Percentiles rank a stretch among this genome's conserved stretches.
Evolutionary conservation across 495 filamentous ascomycete species (phyloP).

Genomic region (Hypoxylon fuscum): DNA sequence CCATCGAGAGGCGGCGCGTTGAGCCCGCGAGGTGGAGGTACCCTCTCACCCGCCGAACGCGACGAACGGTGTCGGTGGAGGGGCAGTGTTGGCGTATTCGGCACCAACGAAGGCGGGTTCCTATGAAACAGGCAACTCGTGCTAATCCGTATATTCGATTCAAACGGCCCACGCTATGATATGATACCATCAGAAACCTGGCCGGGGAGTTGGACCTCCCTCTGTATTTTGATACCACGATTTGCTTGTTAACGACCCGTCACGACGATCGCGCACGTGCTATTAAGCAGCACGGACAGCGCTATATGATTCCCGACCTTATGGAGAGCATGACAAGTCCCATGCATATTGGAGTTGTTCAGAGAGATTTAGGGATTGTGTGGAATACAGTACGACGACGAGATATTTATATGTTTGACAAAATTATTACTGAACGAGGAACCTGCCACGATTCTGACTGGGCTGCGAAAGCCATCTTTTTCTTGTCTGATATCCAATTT

Average conservation of each 20-base stretch:
- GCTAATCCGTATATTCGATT: slow-evolving; percentile 37
- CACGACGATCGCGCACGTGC: slow-evolving; percentile 34
- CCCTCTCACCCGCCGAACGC: slow-evolving; percentile 36
- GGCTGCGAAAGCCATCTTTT: slow-evolving; percentile 25
- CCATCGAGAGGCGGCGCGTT: slow-evolving; percentile 38
- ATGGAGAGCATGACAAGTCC: slow-evolving; percentile 38
- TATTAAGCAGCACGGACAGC: slow-evolving; percentile 19
- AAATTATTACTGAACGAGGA: slow-evolving; percentile 27
- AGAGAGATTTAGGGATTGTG: slow-evolving; percentile 30
- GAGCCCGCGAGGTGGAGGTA: slow-evolving; percentile 30
- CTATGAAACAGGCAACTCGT: slow-evolving; percentile 32
- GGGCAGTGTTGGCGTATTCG: slow-evolving; percentile 45
- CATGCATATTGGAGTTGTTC: slow-evolving; percentile 37
- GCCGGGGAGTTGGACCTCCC: slow-evolving; percentile 12
- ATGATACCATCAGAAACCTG: too few relatives aligned
- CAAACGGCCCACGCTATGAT: slow-evolving; percentile 20
- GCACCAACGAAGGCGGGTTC: slow-evolving; percentile 42
- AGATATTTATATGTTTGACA: slow-evolving; percentile 20
- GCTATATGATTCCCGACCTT: slow-evolving; percentile 35
- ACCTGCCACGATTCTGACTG: slow-evolving; percentile 31
- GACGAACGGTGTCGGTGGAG: slow-evolving; percentile 46
- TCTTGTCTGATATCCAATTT: slow-evolving; percentile 34
- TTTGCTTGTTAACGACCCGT: slow-evolving; percentile 39
- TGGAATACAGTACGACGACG: slow-evolving; percentile 37
- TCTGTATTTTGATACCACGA: slow-evolving; percentile 41